These are phyloP conservation scores for Paraconiothyrium brasiliense DNA, from an alignment of 2,329 filamentous ascomycete genomes.

Conservation along the genomic window DNA sequence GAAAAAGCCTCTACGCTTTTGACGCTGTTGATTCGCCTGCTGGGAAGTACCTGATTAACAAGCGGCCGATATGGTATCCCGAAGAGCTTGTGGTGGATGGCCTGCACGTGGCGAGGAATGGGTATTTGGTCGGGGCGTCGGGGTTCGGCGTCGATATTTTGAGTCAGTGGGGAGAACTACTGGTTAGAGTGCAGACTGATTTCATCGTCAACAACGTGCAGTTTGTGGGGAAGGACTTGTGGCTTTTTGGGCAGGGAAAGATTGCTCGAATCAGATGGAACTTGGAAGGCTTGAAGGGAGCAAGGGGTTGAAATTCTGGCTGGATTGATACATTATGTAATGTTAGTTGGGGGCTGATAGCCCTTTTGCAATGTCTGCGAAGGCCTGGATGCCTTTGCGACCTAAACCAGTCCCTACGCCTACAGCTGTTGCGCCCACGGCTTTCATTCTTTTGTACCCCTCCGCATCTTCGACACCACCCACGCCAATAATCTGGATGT, in stretches of 20 bases:
- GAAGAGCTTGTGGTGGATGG: neutral
- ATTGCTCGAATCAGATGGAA: neutral
- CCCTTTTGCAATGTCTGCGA: slow-evolving; percentile 63
- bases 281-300: neutral
- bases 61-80: slow-evolving; percentile 6
- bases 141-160: slow-evolving; percentile 2
- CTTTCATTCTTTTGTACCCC: slow-evolving; percentile 70
- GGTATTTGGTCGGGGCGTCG: slow-evolving; percentile 3
- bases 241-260: slow-evolving; percentile 5
- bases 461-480: slow-evolving; percentile 74
- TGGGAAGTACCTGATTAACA: slow-evolving; percentile 7
- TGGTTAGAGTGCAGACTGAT: slow-evolving; percentile 4
- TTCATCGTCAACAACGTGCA: slow-evolving; percentile 5
- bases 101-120: neutral
- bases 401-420: slow-evolving; percentile 74
- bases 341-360: neutral
- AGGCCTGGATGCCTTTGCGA: slow-evolving; percentile 68
- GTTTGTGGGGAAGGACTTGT: neutral
- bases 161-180: slow-evolving; percentile 4
- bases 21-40: slow-evolving; percentile 5
- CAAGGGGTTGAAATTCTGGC: neutral
- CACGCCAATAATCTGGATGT: slow-evolving; percentile 74
- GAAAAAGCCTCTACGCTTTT: slow-evolving; percentile 2
- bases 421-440: slow-evolving; percentile 72
- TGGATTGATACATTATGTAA: neutral